Conservation (phyloP, 169 alveolate genomes). For the Perkinsus chesapeaki region DNA sequence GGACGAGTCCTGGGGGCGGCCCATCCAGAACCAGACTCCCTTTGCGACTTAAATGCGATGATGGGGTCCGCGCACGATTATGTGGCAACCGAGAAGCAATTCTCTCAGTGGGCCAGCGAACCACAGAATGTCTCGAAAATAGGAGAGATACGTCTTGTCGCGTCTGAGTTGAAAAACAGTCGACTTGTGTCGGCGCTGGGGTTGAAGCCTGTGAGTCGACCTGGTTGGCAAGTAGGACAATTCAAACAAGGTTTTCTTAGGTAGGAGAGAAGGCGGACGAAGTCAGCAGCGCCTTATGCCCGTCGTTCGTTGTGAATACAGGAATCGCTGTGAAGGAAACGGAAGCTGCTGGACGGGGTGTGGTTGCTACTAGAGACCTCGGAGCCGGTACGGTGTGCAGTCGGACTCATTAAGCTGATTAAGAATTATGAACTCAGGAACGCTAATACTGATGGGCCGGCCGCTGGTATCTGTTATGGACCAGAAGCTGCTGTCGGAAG, state of each 20-base stretch:
- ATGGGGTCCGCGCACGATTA: neutral
- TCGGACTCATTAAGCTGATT: neutral
- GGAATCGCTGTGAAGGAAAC: neutral
- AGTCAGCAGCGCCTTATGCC: neutral
- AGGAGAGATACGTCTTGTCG: neutral
- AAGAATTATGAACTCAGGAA: neutral
- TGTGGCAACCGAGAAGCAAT: neutral
- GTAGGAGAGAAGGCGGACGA: neutral
- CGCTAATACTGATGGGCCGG: neutral
- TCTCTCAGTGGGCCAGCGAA: neutral
- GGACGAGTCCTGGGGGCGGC: neutral
- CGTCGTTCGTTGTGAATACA: neutral
- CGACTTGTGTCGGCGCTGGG: neutral
- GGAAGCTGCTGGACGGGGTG: neutral
- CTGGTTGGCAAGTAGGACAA: neutral
- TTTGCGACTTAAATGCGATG: neutral
- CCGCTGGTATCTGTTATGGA: neutral
- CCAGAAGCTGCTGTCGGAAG: neutral
- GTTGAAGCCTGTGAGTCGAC: neutral
- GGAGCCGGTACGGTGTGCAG: neutral
- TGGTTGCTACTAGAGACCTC: neutral
- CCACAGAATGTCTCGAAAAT: neutral
- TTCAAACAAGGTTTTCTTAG: neutral
- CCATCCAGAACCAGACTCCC: neutral
- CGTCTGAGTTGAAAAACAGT: neutral